Evolutionary conservation across 2,329 filamentous ascomycete genomes (phyloP), one percentile per base, ranked within the genome.

Genomic region (Arthrobotrys entomopaga): DNA sequence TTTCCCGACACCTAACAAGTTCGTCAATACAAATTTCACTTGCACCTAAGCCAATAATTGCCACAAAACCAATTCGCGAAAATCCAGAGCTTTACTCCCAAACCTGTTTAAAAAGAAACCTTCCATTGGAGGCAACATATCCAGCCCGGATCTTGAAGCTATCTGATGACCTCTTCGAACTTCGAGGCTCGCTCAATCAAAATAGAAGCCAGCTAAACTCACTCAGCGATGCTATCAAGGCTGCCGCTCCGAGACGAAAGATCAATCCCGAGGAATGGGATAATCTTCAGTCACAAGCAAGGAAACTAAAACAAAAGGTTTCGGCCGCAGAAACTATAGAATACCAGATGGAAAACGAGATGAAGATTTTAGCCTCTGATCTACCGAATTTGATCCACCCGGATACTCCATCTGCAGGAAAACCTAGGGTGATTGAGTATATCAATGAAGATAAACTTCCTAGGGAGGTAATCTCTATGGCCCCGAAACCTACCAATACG

Each of bases 31-130:
- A 34, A 34, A 34, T 10, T 34, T 34, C 29, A 34, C 29, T 34
- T 60, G 93, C 91, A 13, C 93, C 92, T 10, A 94, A 92, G 80
- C 88, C 91, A 24, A 86, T 86, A 53, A 86, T 96, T 77, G 91
- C 97, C 83, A 86, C 96, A 80, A 94, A 92, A 81, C 90, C 95
- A 83, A 97, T 99, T 81, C 93, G 93, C 69, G 87, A 92, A 79
- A 91, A 96, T 82, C 88, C 91, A 15, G 87, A 89, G 13, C 85
- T 96, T 15, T 91, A 97, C 84, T 87, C 90, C 78, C 85, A 90
- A 77, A 98, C 96, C 80, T 96, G 92, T 82, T 81, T 90, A 72
- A 89, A 93, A 77, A 89, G 95, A 78, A 97, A 97, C 81, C 97
- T 97, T 83, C 85, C 80, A 70, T 78, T 81, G 24, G 86, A 87